Base-by-base conservation (phyloP, 1,284 basidiomycete genomes). In the Trametes pubescens region DNA sequence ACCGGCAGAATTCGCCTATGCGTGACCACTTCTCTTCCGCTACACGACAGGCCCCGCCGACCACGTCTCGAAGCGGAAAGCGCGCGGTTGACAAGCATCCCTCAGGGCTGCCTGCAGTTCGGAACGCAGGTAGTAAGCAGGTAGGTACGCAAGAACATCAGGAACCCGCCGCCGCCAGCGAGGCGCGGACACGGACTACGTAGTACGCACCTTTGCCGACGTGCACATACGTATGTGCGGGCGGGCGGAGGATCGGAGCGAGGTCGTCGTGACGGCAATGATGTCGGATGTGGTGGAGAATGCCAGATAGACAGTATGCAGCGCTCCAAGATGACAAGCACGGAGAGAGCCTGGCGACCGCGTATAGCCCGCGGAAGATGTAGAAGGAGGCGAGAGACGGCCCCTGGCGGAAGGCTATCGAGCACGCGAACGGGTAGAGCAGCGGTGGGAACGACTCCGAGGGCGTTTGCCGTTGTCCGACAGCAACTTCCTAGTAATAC, bases 241-340 rank as follows among this genome's bases (percentile, higher is more conserved):
- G 11, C 37, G 37, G 37, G 11, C 10, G 37, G 37, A 38, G 37
- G 37, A 38, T 13, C 14, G 37, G 10, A 38, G 37, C 37, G 37
- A 16, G 14, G 14, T 3, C 37, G 11, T 38, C 11, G 37, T 38
- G 11, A 11, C 37, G 16, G 40, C 18, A 43, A 16, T n/a, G 40
- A 4, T 13, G 16, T n/a, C 40, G 14, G 40, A 43, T 43, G 40
- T 43, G 18, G 40, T 43, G 40, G 18, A 43, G 40, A 43, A 43
- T 16, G 40, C 40, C 40, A 43, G 3, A 43, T 43, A 43, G 40
- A n/a, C 40, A 18, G 40, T 43, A 43, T 43, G 40, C 40, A 43
- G 40, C 40, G 18, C 40, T 43, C 40, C 40, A 43, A 43, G 40
- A 43, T 43, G 40, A 43, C 40, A 43, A 43, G 40, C 40, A 43